phyloP scores from a whole-genome alignment of 164 flowering plant genomes.

The Vitis cinerea region DNA sequence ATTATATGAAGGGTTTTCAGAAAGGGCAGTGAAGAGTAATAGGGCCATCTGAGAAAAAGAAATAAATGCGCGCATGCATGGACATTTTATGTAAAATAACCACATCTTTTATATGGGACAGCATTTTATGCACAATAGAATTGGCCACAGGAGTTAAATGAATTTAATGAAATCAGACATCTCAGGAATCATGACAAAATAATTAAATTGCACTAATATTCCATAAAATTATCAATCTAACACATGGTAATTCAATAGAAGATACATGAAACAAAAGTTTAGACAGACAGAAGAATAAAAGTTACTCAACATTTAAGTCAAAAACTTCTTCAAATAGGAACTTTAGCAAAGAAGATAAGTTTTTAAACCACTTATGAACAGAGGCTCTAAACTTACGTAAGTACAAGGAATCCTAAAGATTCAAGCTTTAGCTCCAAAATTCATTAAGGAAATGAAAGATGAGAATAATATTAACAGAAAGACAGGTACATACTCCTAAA shows the following conservation, averaged over 20 bases:
- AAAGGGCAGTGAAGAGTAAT: too few species aligned
- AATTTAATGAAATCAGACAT: neutral
- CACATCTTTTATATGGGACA: too few species aligned
- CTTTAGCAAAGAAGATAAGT: neutral
- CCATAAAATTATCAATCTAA: neutral
- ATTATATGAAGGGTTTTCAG: too few species aligned
- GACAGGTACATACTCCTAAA: conserved; percentile 67
- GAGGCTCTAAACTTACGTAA: neutral
- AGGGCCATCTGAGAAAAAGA: too few species aligned
- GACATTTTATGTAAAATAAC: too few species aligned
- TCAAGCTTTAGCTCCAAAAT: neutral
- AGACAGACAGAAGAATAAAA: too few species aligned
- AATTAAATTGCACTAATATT: neutral
- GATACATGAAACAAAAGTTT: neutral
- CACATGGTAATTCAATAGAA: neutral
- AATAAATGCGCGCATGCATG: too few species aligned
- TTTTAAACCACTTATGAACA: neutral
- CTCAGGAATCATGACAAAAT: neutral
- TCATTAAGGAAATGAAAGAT: neutral
- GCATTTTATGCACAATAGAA: too few species aligned
- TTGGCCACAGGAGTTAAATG: neutral
- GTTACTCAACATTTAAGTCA: too few species aligned
- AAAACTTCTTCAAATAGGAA: neutral
- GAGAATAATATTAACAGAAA: conserved; percentile 3
- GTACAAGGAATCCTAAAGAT: neutral